Conservation (phyloP, 2,329 filamentous ascomycete species). For the Pyrenophora tritici-repentis region DNA sequence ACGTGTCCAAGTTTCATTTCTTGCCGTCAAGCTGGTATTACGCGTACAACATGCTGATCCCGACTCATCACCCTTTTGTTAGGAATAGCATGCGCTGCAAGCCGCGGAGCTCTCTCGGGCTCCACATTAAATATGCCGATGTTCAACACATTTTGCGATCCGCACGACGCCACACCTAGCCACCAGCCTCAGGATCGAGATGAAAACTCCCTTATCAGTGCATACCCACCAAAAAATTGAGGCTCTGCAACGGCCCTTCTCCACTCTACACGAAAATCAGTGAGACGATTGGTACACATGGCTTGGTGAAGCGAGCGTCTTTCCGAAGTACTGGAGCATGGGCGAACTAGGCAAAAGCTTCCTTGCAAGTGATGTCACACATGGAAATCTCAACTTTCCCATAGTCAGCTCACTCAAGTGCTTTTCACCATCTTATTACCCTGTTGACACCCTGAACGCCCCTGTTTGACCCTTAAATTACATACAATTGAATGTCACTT, state of each 20-base stretch:
- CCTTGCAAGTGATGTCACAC: conserved; percentile 24
- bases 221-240: neutral
- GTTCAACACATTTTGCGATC: conserved; percentile 5
- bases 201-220: conserved; percentile 4
- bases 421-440: conserved; percentile 4
- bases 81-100: neutral
- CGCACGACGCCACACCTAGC: conserved; percentile 7
- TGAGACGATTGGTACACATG: conserved; percentile 4
- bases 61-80: neutral
- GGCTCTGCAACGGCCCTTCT: neutral
- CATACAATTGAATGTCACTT: neutral
- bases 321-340: conserved; percentile 4
- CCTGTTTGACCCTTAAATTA: conserved; percentile 1
- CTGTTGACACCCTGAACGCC: neutral
- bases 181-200: conserved; percentile 8
- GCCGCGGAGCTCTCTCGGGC: neutral
- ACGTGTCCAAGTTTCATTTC: neutral
- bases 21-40: too few species aligned
- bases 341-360: conserved; percentile 18
- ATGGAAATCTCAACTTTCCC: conserved; percentile 31
- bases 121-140: conserved; percentile 8
- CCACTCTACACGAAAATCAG: conserved; percentile 5
- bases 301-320: neutral
- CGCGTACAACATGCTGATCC: neutral
- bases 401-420: conserved; percentile 8